These are phyloP conservation scores for Epichloe coenophiala DNA, from an alignment of 2,329 filamentous ascomycete genomes.

Conservation along the genomic window DNA sequence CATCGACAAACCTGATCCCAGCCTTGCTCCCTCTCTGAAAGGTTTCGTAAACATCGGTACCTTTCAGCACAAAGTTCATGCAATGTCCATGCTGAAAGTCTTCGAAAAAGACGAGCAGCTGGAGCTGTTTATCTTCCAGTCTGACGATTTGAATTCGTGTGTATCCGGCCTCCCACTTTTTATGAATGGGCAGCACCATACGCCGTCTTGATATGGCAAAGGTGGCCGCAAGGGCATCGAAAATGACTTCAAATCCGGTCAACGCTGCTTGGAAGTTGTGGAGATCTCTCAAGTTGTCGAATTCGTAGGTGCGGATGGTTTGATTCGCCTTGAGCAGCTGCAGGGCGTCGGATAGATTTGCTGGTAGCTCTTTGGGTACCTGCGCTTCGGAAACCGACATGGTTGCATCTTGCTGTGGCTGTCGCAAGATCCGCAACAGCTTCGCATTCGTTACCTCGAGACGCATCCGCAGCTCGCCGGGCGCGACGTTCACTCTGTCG, in stretches of 20 bases:
- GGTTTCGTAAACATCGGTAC: slow-evolving; percentile 69
- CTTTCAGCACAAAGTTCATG: slow-evolving; percentile 79
- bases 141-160: slow-evolving; percentile 67
- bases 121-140: slow-evolving; percentile 58
- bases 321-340: slow-evolving; percentile 41
- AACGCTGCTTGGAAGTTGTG: slow-evolving; percentile 68
- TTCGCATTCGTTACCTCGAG: slow-evolving; percentile 49
- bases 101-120: slow-evolving; percentile 77
- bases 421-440: slow-evolving; percentile 53
- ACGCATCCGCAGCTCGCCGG: slow-evolving; percentile 57
- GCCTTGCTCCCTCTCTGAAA: slow-evolving; percentile 51
- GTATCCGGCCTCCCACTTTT: slow-evolving; percentile 79
- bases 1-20: slow-evolving; percentile 70
- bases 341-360: slow-evolving; percentile 50
- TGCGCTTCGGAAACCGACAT: slow-evolving; percentile 60
- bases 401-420: slow-evolving; percentile 64
- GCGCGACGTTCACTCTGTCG: slow-evolving; percentile 70
- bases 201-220: slow-evolving; percentile 73
- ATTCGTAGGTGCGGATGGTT: slow-evolving; percentile 61
- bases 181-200: slow-evolving; percentile 87
- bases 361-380: slow-evolving; percentile 45
- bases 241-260: slow-evolving; percentile 67
- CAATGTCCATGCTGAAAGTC: slow-evolving; percentile 77
- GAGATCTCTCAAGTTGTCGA: slow-evolving; percentile 52
- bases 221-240: slow-evolving; percentile 56